Evolutionary conservation across 805 yeast species (phyloP).

Genomic region (Candida yuanshanica): DNA sequence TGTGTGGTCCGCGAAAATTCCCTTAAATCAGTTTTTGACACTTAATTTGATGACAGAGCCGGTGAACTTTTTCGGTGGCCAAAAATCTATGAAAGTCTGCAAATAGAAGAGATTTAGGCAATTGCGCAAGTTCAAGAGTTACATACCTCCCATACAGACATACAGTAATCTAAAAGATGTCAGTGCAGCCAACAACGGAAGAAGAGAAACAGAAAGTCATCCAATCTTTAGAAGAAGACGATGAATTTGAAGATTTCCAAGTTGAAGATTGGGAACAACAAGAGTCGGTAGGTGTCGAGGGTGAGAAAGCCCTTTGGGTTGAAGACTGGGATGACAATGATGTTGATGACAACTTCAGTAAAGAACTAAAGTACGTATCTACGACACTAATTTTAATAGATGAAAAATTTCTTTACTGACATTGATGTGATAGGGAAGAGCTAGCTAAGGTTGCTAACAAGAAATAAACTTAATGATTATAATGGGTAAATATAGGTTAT

Average conservation of each 20-base stretch:
- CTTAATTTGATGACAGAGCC: not conserved
- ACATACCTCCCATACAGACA: not conserved
- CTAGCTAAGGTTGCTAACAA: constrained; percentile 20
- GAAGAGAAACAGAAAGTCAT: constrained; percentile 28
- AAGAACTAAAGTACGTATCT: constrained; percentile 50
- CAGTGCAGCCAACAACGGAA: constrained; percentile 11
- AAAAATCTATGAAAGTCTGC: not conserved
- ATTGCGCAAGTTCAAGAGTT: not conserved
- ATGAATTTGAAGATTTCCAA: constrained; percentile 96
- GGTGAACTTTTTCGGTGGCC: not conserved
- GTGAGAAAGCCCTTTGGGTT: constrained; percentile 76
- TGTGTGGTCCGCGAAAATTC: not conserved
- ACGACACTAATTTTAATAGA: no score
- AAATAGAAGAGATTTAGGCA: no score
- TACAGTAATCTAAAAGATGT: constrained; percentile 5
- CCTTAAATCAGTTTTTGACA: not conserved
- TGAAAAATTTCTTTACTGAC: constrained; percentile 2
- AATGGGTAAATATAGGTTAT: not conserved
- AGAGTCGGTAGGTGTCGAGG: constrained; percentile 45
- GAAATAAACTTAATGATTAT: constrained; percentile 6
- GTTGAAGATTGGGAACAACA: constrained; percentile 77
- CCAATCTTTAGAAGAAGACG: constrained; percentile 88
- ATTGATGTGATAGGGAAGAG: constrained; percentile 10
- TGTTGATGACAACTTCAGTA: constrained; percentile 82
- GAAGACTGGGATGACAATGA: constrained; percentile 98